Evolutionary conservation across 2,329 filamentous ascomycete species (phyloP).

Genomic region (Xylaria arbuscula): DNA sequence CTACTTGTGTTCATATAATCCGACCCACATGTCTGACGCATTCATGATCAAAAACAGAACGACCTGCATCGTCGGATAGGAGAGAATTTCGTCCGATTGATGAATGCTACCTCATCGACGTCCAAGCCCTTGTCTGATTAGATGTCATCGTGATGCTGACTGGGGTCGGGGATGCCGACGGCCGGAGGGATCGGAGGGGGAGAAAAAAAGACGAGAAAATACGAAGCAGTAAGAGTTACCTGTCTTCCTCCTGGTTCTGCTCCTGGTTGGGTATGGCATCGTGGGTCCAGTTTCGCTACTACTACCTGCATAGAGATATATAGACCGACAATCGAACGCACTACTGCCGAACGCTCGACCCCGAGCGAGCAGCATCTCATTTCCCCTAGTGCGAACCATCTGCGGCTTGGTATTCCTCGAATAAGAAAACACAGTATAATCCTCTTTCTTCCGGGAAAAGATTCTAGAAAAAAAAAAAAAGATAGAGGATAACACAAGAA

Average conservation of each 20-base stretch:
- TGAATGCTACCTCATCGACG: constrained; percentile 19
- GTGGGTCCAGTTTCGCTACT: constrained; percentile 20
- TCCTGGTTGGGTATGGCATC: constrained; percentile 20
- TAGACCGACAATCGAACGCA: constrained; percentile 24
- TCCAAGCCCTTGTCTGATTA: constrained; percentile 23
- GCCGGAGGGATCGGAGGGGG: background rate
- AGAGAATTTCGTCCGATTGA: constrained; percentile 18
- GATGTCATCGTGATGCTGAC: constrained; percentile 33
- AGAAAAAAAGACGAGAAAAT: background rate
- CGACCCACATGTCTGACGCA: constrained; percentile 36
- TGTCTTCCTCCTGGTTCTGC: background rate
- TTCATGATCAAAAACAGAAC: constrained; percentile 34
- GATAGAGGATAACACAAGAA: background rate
- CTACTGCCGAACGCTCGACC: constrained; percentile 24
- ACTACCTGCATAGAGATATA: background rate
- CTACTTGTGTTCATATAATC: constrained; percentile 14
- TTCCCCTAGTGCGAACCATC: constrained; percentile 33
- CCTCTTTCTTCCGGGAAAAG: background rate
- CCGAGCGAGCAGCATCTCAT: constrained; percentile 27
- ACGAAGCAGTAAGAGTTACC: constrained; percentile 2
- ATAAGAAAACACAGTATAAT: constrained; percentile 20
- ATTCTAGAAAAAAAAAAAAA: background rate
- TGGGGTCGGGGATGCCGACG: constrained; percentile 23
- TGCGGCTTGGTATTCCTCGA: constrained; percentile 16
- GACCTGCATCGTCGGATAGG: constrained; percentile 26